phyloP scores from a whole-genome alignment of 2,329 filamentous ascomycete species.

The Colletotrichum echinochloae region DNA sequence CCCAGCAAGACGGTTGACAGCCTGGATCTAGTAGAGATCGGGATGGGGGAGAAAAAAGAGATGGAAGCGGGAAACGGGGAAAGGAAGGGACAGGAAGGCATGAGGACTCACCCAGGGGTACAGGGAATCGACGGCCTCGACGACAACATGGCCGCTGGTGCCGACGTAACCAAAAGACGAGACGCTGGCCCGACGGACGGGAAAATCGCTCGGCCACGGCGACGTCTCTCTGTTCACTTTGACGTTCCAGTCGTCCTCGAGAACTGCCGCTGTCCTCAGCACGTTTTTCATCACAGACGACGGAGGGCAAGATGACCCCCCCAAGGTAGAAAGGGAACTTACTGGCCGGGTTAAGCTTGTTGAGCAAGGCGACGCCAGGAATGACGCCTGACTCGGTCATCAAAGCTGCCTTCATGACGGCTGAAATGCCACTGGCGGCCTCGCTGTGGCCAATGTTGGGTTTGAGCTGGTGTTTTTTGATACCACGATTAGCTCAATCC shows the following conservation, averaged over 20 bases:
- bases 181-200: slow-evolving; percentile 29
- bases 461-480: slow-evolving; percentile 19
- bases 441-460: slow-evolving; percentile 46
- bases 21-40: background rate
- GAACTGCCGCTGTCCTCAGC: background rate
- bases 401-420: slow-evolving; percentile 45
- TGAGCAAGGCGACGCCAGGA: slow-evolving; percentile 44
- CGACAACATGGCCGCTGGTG: slow-evolving; percentile 17
- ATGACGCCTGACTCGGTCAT: slow-evolving; percentile 46
- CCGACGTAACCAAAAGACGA: slow-evolving; percentile 39
- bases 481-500: slow-evolving; percentile 3
- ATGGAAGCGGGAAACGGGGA: slow-evolving; percentile 41
- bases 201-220: slow-evolving; percentile 1
- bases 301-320: background rate
- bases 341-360: slow-evolving; percentile 44
- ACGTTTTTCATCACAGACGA: background rate
- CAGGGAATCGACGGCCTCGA: slow-evolving; percentile 1
- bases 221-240: background rate
- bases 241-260: slow-evolving; percentile 10
- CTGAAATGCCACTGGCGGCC: slow-evolving; percentile 45
- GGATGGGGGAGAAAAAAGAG: slow-evolving; percentile 42
- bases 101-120: background rate
- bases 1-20: slow-evolving; percentile 6
- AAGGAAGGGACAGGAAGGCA: slow-evolving; percentile 38
- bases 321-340: background rate